These are phyloP conservation scores for Neopestalotiopsis clavispora DNA, from an alignment of 2,329 filamentous ascomycete genomes.

Conservation along the genomic window DNA sequence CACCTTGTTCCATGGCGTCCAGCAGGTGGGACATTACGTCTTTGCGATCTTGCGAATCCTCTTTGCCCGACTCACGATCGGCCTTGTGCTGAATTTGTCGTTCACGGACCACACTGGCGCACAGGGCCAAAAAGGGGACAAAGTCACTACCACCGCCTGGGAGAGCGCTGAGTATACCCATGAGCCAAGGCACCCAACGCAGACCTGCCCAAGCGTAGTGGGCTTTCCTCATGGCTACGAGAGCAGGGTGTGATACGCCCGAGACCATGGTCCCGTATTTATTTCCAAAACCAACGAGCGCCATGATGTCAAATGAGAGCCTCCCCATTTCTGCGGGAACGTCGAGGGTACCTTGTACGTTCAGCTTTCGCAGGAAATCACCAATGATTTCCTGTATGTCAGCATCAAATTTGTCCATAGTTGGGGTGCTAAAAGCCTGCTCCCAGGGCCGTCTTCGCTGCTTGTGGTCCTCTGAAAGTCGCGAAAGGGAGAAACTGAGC, in stretches of 20 bases:
- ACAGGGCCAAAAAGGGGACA: constrained; percentile 15
- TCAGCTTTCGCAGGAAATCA: constrained; percentile 6
- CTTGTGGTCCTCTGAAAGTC: constrained; percentile 19
- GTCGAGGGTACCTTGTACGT: background rate
- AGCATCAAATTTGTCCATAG: constrained; percentile 10
- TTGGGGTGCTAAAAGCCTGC: constrained; percentile 17
- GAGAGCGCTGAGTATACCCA: constrained; percentile 11
- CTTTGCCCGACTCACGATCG: background rate
- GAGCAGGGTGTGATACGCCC: constrained; percentile 14
- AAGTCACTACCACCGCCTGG: constrained; percentile 17
- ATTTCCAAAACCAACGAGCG: constrained; percentile 17
- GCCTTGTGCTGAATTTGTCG: background rate
- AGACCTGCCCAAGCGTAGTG: constrained; percentile 15
- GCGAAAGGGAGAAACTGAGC: constrained; percentile 17
- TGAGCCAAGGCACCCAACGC: constrained; percentile 18
- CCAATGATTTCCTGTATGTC: constrained; percentile 19
- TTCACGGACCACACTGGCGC: constrained; percentile 15
- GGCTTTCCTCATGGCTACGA: constrained; percentile 14
- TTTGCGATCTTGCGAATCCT: constrained; percentile 9
- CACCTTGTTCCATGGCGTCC: constrained; percentile 16
- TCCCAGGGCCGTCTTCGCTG: constrained; percentile 19
- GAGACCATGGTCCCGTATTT: constrained; percentile 10
- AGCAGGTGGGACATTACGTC: constrained; percentile 17
- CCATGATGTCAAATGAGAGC: constrained; percentile 19
- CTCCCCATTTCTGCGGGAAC: constrained; percentile 9